Base-by-base conservation (phyloP, 2,329 filamentous ascomycete genomes). In the Fusarium falciforme region DNA sequence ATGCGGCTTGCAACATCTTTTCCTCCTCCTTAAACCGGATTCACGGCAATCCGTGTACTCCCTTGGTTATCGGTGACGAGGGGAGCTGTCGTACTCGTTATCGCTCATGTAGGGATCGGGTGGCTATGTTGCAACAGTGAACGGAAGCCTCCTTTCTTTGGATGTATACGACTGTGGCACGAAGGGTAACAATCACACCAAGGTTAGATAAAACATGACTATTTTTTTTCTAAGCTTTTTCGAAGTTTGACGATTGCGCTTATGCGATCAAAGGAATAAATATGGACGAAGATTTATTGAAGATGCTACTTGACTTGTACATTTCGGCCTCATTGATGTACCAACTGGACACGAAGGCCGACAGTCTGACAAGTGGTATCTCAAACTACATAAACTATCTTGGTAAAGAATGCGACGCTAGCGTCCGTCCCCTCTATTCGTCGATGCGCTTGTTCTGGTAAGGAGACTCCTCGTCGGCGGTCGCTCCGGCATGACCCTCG, bases 401-500 rank as follows among this genome's bases (percentile, higher is more conserved):
- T n/a, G 36, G 17, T 33, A 55, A 27, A 7, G 27, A 42, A 14
- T 11, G 16, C 9, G 5, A 38, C 31, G 22, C 29, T 11, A 7
- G 5, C 2, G 5, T 33, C 10, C 10, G 29, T 6, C 6, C 16
- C 17, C 16, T 42, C 49, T 74, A 75, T 25, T 62, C 70, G 25
- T 72, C 73, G 36, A 74, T 22, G 6, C 71, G 62, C 62, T 78
- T 78, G 47, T 70, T 64, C 11, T 62, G 63, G 33, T 68, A 58
- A 8, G 67, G 75, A 25, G 69, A 59, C 66, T 78, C 78, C 49
- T 76, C 73, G 3, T 79, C 76, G 2, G 61, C 64, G 22, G 68
- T 76, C 4, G 61, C 71, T 40, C 79, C 78, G 44, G 81, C 74
- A 17, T 69, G 76, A 25, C 82, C 82, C 67, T 83, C 82, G 5